These are phyloP conservation scores for Cylindricascospora bacillispora DNA, from an alignment of 1,139 yeast species.

Conservation along the genomic window DNA sequence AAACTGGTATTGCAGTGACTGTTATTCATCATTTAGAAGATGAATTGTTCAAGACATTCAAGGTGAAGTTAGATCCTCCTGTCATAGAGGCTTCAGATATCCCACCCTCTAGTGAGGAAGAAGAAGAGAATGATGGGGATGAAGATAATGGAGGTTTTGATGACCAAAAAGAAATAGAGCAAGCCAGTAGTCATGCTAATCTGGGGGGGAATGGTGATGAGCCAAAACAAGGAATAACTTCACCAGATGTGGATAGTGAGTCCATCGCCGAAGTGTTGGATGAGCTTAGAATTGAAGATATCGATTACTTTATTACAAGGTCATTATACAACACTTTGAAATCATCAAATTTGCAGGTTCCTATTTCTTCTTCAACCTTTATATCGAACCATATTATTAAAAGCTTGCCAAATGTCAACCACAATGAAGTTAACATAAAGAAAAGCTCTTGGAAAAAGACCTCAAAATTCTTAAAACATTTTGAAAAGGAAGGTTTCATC, in stretches of 20 bases:
- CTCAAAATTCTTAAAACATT: constrained; percentile 68
- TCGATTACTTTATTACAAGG: constrained; percentile 65
- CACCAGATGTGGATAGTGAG: constrained; percentile 5
- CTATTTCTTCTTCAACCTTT: constrained; percentile 60
- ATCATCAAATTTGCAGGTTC: constrained; percentile 36
- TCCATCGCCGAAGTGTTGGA: constrained; percentile 26
- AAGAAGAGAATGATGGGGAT: constrained; percentile 5
- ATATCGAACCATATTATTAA: constrained; percentile 56
- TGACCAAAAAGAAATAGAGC: constrained; percentile 10
- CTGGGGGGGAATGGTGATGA: too few relatives aligned
- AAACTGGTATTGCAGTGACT: constrained; percentile 56
- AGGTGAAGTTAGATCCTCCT: constrained; percentile 35
- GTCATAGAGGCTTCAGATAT: constrained; percentile 13
- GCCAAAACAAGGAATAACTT: too few relatives aligned
- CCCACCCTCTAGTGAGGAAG: constrained; percentile 3
- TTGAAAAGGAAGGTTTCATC: constrained; percentile 61
- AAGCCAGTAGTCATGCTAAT: constrained; percentile 3
- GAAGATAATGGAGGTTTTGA: constrained; percentile 7
- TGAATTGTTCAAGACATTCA: constrained; percentile 35
- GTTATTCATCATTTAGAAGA: constrained; percentile 46
- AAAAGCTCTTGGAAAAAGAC: constrained; percentile 85
- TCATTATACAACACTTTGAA: constrained; percentile 60
- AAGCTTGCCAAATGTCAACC: constrained; percentile 49
- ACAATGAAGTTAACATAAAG: constrained; percentile 50
- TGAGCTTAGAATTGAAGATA: constrained; percentile 45